Conservation (phyloP, 768 basidiomycete species). For the Artomyces pyxidatus region DNA sequence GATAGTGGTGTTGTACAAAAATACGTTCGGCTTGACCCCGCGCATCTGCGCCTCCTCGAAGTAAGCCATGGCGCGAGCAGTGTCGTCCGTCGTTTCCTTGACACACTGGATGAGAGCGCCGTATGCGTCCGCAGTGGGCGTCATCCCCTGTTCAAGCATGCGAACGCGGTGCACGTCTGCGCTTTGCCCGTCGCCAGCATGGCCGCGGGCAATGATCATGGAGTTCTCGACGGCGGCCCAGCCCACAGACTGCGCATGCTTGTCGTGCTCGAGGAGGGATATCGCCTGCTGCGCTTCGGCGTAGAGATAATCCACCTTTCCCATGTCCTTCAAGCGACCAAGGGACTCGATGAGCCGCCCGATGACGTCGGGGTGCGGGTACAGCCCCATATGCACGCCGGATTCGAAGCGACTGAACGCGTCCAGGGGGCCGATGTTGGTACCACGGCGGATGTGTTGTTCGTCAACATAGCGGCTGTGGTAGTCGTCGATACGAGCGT, state of each 20-base stretch:
- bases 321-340: slow-evolving; percentile 52
- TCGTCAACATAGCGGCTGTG: slow-evolving; percentile 27
- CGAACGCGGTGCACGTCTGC: slow-evolving; percentile 77
- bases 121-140: slow-evolving; percentile 86
- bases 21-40: slow-evolving; percentile 72
- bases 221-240: slow-evolving; percentile 83
- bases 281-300: slow-evolving; percentile 57
- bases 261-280: slow-evolving; percentile 32
- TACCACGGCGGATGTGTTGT: slow-evolving; percentile 9
- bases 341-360: slow-evolving; percentile 59
- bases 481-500: slow-evolving; percentile 19
- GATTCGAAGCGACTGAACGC: slow-evolving; percentile 45
- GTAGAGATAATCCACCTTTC: slow-evolving; percentile 62
- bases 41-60: slow-evolving; percentile 70
- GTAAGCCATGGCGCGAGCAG: slow-evolving; percentile 75
- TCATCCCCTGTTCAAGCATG: slow-evolving; percentile 67
- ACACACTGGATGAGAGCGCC: slow-evolving; percentile 81
- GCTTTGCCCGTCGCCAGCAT: slow-evolving; percentile 68
- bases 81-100: slow-evolving; percentile 95
- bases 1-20: slow-evolving; percentile 95
- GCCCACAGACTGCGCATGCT: slow-evolving; percentile 39
- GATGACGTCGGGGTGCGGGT: slow-evolving; percentile 45
- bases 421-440: slow-evolving; percentile 21
- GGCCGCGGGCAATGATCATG: slow-evolving; percentile 84
- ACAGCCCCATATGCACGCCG: slow-evolving; percentile 35